Percentiles rank a stretch among this genome's conserved stretches.
phyloP scores from a whole-genome alignment of 208 protist species.

The Trichomonas tenax region DNA sequence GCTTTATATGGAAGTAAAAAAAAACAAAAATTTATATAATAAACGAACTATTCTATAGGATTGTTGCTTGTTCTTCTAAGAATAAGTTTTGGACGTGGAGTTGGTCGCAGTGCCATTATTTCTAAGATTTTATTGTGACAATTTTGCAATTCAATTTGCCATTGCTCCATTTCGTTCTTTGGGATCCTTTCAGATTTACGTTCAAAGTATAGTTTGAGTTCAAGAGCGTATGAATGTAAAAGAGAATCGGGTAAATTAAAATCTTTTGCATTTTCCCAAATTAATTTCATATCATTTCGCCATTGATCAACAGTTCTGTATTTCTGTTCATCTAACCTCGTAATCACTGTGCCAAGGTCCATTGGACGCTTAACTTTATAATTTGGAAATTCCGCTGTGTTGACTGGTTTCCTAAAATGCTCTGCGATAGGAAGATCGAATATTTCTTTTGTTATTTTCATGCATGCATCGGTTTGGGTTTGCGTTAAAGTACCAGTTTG shows the following conservation, averaged over 20 bases:
- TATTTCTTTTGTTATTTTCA: neutral
- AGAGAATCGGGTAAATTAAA: neutral
- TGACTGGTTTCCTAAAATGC: neutral
- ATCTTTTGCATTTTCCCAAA: slow-evolving; percentile 2
- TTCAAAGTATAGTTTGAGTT: neutral
- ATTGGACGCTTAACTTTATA: neutral
- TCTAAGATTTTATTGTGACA: neutral
- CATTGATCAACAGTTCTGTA: neutral
- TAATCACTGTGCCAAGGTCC: neutral
- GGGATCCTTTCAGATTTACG: neutral
- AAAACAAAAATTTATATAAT: too few species aligned
- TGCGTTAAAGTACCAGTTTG: too few species aligned
- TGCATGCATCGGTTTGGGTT: neutral
- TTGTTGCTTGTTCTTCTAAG: too few species aligned
- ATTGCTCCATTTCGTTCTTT: neutral
- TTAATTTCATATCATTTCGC: slow-evolving; percentile 5
- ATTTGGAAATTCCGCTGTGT: neutral
- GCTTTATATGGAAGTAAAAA: too few species aligned
- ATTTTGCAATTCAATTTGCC: neutral
- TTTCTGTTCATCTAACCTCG: neutral
- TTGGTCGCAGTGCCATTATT: neutral
- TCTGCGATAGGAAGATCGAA: neutral
- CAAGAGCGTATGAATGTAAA: neutral
- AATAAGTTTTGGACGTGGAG: too few species aligned
- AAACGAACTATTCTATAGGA: too few species aligned